Base-by-base conservation (phyloP, 768 basidiomycete species). In the Dioszegia aurantiaca region DNA sequence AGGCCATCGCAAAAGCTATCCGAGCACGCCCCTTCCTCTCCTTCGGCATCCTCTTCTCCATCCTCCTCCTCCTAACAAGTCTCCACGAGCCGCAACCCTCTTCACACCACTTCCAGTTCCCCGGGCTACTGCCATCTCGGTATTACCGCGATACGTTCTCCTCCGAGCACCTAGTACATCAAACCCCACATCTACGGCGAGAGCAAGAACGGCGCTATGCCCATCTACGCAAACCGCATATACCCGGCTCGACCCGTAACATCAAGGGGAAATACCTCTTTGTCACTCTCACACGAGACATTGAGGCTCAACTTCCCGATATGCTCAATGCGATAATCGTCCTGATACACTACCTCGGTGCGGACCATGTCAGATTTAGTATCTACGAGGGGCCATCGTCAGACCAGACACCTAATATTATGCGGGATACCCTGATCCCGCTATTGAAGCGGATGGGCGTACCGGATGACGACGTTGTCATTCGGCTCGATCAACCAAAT, bases 341-440 rank as follows among this genome's bases (percentile, higher is more conserved):
- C 0, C 46, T 75, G 2, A 49, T 62, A 0, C 42, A 60, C 21
- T 72, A 61, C 39, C 68, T 77, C 30, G 71, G 72, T 6, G 33
- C 68, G 1, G 44, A 57, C 12, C 43, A 58, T 11, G 39, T 74
- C 26, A 49, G 64, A 10, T 69, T 77, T 52, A 66, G 67, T 4
- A 68, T 77, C 24, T 59, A 75, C 19, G 75, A 77, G 63, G 75
- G 75, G 48, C 75, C 75, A 0, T 70, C 68, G 6, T 54, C 55
- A 33, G 75, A 77, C 44, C 58, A 65, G 16, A 75, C 75, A 9
- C 60, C 75, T 14, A 28, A 53, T 5, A 56, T 68, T 4, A 52
- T 77, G 21, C 55, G 60, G 11, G 39, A 54, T 19, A 64, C 67
- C 23, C 58, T 77, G 1, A 27, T 63, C 4, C 72, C 75, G 1